Evolutionary conservation across 805 yeast species (phyloP), one percentile per base, ranked within the genome.

Genomic region (Zygosaccharomyces gambellarensis): DNA sequence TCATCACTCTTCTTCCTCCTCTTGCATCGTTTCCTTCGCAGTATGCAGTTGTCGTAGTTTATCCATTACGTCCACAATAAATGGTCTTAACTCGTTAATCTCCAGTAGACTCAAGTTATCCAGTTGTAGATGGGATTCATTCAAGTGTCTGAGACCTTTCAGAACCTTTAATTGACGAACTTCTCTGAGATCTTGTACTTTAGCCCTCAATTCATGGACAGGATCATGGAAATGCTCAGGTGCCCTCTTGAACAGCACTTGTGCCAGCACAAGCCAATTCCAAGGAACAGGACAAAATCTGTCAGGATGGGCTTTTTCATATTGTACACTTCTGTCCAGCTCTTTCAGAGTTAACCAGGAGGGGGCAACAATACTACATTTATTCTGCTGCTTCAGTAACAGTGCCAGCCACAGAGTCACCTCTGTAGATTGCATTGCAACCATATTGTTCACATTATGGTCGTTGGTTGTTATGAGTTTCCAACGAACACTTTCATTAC

Each of bases 331-430:
- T 5, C 71, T 74, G 47, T 78, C 77, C 49, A 92, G 65, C 44
- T 72, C 72, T 17, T 72, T 71, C 42, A 78, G 67, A 8, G 76
- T 77, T 8, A 94, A 73, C 99, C 99, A 94, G 1, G 72, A 75
- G 0, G 99, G 99, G 11, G 90, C 84, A 7, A 88, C 82, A 2
- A 94, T 81, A 53, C 83, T 85, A 67, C 97, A 89, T 59, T 90
- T 84, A 42, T 82, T 84, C 65, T 94, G 98, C 42, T 83, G 81
- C 61, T 88, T 89, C 44, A 94, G 71, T 19, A 90, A 70, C 6
- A 90, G 63, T 0, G 97, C 98, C 19, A 87, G 71, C 98, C 98
- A 94, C 1, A 92, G 54, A 0, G 97, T 95, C 0, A 94, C 81
- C 42, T 78, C 72, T 17, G 76, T 78, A 46, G 90, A 75, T 52